Evolutionary conservation across 768 basidiomycete genomes (phyloP), one percentile per base, ranked within the genome.

Genomic region (Boletus bicolor): DNA sequence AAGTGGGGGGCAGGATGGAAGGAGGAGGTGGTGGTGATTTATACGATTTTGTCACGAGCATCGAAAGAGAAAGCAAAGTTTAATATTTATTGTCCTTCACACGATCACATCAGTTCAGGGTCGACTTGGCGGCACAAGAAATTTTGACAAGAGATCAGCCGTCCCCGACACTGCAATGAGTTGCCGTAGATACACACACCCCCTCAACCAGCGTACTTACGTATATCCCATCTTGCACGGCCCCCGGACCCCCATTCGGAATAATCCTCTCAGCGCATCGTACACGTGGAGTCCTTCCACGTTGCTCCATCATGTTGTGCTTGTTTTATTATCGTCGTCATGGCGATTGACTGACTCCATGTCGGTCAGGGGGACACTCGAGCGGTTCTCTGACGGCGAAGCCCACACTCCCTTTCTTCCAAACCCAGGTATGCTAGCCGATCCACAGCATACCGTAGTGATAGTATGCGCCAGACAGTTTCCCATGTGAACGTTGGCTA

Each of bases 31-130:
- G 53, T 2, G 50, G 53, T 2, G 50, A 17, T 66, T 66, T 64
- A 65, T 65, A 65, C 2, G 21, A 24, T 28, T 10, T 2, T 5
- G 38, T 38, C n/a, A n/a, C n/a, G 30, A 14, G 15, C n/a, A 34
- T 51, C 15, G 38, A 36, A 19, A 12, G 57, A 55, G n/a, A 46
- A 19, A 38, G 50, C 28, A 65, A 57, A 61, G 63, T 64, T 65
- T 56, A 65, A 65, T 65, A 55, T 39, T 45, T 53, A n/a, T 38
- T 17, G 3, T 19, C 34, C 50, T 49, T 54, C 44, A 54, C 63
- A 53, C 30, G 42, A 41, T 61, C 62, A 61, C 62, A 51, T 60
- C n/a, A 8, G 42, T 4, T 4, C 54, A 61, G 62, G 63, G 62
- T 57, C 38, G 11, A n/a, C 51, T 3, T 56, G 54, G 61, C 53